Base-by-base conservation (phyloP, 2,329 filamentous ascomycete genomes). In the Coleophoma crateriformis region DNA sequence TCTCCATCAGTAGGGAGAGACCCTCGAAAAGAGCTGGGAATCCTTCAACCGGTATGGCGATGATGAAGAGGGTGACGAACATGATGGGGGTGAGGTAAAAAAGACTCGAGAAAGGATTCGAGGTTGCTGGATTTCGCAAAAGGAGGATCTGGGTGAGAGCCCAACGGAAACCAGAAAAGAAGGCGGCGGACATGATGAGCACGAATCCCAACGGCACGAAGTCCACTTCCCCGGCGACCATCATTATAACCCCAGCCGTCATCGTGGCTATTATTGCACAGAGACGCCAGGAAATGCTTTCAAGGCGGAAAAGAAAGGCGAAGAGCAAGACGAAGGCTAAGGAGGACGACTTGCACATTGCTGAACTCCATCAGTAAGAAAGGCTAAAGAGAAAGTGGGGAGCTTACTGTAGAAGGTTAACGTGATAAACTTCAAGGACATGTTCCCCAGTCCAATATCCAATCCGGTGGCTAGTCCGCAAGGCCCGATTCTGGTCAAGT, bases 301-400 rank as follows among this genome's bases (percentile, higher is more conserved):
- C 94, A 47, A 99, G 83, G 47, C 88, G 84, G 73, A 99, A 97
- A 44, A 95, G 67, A 64, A 99, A 96, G 54, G 94, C 94, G 66
- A 99, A 99, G 45, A 96, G 69, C 19, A 99, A 84, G 48, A 99
- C 94, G 65, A 97, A 99, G 41, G 89, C 91, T 19, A 99, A 80
- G 14, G 92, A 89, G 10, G 91, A 96, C 6, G 92, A 97, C 78
- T 99, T 99, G 72, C 94, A 97, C 94, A 99, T 97, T 52, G 94
- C 83, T 86, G 54, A 17, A 19, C 22, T 12, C 13, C 7, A 44
- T 61, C 52, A 60, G 56, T 17, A 13, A 13, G 33, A 17, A n/a
- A 33, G 10, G 11, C 19, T 1, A 12, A 37, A 22, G 34, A 35
- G 17, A 27, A 37, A 2, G n/a, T 33, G 6, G 15, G 35, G 41